Base-by-base conservation (phyloP, 768 basidiomycete species). In the Pleurotus djamor region DNA sequence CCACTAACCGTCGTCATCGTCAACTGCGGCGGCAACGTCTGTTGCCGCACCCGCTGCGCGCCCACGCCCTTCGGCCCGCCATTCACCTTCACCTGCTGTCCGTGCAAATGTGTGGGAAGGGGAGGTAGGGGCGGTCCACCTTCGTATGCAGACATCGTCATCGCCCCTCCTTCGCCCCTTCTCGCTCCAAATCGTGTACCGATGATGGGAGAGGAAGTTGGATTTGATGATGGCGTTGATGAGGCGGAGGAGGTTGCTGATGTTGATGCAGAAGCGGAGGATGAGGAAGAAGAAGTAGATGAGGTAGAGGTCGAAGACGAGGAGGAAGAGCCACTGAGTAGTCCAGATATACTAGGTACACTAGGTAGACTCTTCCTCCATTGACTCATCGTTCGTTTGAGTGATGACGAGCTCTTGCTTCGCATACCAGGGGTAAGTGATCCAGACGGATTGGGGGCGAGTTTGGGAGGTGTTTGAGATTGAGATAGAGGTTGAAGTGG, bases 301-400 rank as follows among this genome's bases (percentile, higher is more conserved):
- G 21, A 28, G 21, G 21, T 28, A 41, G 38, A 41, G n/a, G 49
- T 16, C 3, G 49, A 51, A 9, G 28, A 28, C 6, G 28, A 28
- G 37, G 51, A 34, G 37, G 51, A 52, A 34, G 51, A 52, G 5
- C 51, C 51, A 52, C 51, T 36, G 5, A 52, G 14, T n/a, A 36
- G 38, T 17, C 38, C 41, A 32, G 54, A 41, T 43, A 56, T 21
- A 16, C 34, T 50, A 16, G 49, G 49, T 32, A 50, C 34, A 33
- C 54, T 56, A 9, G 54, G 54, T 43, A 56, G 7, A 44, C 54
- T 56, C 41, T 56, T 56, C 41, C 54, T 21, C 54, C 54, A 56
- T 41, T 56, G 54, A 32, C 17, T 56, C 54, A 56, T 56, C 16
- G 37, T 56, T 10, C 54, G 37, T 43, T 56, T 56, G 12, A 56